Base-by-base conservation (phyloP, 73 alveolate genomes). In the Vitrella brassicaformis region DNA sequence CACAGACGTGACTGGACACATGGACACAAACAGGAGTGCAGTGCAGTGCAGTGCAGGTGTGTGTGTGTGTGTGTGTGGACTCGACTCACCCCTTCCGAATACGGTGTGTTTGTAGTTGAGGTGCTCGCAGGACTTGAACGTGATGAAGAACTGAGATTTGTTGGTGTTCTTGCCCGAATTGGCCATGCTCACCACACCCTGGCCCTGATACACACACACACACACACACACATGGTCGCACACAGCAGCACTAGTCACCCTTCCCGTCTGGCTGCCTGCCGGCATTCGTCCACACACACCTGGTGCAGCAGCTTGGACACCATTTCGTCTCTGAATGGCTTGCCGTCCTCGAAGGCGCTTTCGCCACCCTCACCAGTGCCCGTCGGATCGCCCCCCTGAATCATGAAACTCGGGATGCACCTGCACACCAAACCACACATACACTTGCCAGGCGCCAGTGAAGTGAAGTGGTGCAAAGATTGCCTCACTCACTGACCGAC, bases 311-410 rank as follows among this genome's bases (percentile, higher is more conserved):
- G 80, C n/a, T 73, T 70, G 1, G 71, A 67, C 47, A 31, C 72
- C 28, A 87, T 39, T 78, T 87, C 93, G 68, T 86, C 92, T 29
- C 69, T 30, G 71, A 87, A 87, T 26, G 65, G 47, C 31, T 73
- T 66, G 32, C 88, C 88, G 47, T 73, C 82, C 68, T 76, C 76
- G 46, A 76, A 87, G 47, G 80, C 87, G 28, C 85, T 68, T 67
- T 67, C 86, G n/a, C 93, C 93, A 9, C 93, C 93, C 31, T 80
- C 72, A 19, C 93, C 93, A 0, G 93, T 77, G 70, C 80, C 79
- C 0, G 90, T 81, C 31, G 93, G 89, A 47, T 86, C 93, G 8
- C 93, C 93, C 0, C 93, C 93, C 79, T 86, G 80, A 31, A 86
- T 27, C 75, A 86, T 82, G 79, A 86, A 86, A 47, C 79, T 81